Percentiles rank a stretch among this genome's conserved stretches.
These are phyloP conservation scores for Metschnikowia picachoensis DNA, from an alignment of 805 yeast genomes.

Conservation along the genomic window DNA sequence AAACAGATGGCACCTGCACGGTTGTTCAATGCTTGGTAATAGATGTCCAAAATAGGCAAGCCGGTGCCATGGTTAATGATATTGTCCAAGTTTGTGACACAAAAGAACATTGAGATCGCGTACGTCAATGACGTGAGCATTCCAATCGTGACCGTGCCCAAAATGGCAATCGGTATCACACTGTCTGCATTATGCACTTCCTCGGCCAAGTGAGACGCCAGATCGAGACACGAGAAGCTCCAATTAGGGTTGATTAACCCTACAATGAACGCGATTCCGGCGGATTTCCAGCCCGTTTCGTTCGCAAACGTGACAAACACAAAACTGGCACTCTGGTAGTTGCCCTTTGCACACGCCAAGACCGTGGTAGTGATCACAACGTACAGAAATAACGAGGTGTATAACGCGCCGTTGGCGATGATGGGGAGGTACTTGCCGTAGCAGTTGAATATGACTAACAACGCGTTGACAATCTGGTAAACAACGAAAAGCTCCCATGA, in stretches of 20 bases:
- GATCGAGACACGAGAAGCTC: slow-evolving; percentile 37
- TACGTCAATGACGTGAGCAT: slow-evolving; percentile 37
- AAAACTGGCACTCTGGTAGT: slow-evolving; percentile 32
- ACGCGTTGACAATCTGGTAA: slow-evolving; percentile 33
- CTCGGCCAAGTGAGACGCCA: slow-evolving; percentile 42
- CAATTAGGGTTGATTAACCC: slow-evolving; percentile 24
- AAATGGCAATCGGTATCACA: slow-evolving; percentile 37
- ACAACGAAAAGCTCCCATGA: slow-evolving; percentile 37
- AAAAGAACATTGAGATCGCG: slow-evolving; percentile 40
- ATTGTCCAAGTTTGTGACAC: slow-evolving; percentile 28
- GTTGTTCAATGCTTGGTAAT: slow-evolving; percentile 34
- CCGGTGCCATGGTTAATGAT: slow-evolving; percentile 30
- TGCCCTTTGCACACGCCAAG: slow-evolving; percentile 35
- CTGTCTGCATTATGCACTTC: slow-evolving; percentile 36
- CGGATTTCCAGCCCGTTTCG: slow-evolving; percentile 22
- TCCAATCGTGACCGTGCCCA: slow-evolving; percentile 40
- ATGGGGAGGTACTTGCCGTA: slow-evolving; percentile 34
- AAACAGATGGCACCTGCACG: slow-evolving; percentile 36
- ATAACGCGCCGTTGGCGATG: slow-evolving; percentile 34
- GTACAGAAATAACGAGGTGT: slow-evolving; percentile 33
- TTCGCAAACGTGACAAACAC: slow-evolving; percentile 22
- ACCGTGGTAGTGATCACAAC: slow-evolving; percentile 35
- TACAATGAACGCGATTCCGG: slow-evolving; percentile 21
- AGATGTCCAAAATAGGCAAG: slow-evolving; percentile 40
- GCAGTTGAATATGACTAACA: slow-evolving; percentile 33